Evolutionary conservation across 2,329 filamentous ascomycete species (phyloP), one percentile per base, ranked within the genome.

Genomic region (Aspergillus pseudotamarii): DNA sequence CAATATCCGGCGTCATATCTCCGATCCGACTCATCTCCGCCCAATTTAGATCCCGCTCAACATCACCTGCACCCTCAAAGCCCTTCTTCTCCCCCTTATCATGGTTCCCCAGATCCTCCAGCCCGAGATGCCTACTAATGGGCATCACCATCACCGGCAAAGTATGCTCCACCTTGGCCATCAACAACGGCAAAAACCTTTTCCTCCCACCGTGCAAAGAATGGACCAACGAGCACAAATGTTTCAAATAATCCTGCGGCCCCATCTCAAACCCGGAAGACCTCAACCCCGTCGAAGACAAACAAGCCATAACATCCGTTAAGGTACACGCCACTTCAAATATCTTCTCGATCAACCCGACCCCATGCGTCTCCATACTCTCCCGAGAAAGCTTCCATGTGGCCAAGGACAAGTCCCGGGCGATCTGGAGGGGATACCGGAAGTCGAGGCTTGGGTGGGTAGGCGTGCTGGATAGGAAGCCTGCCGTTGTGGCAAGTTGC

Each of bases 271-370:
- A 93, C 1, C 86, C 85, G 45, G 86, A 84, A 2, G 86, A 81
- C 3, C 86, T 84, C 0, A 86, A 79, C 1, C 87, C 86, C 57
- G 89, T 86, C 57, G 89, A 82, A 1, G 84, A 83, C 5, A 86
- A 83, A 69, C 82, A 86, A 10, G 89, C 84, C 60, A 96, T 87
- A 26, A 92, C 88, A 66, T 94, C 91, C 9, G 86, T 89, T 65
- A 95, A 82, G 19, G 89, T 88, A 74, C 86, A 90, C 14, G 91
- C 88, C 41, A 94, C 86, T 68, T 94, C 90, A 69, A 95, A 86
- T 14, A 96, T 80, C 74, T 94, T 94, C 73, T 94, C 91, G 64
- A 95, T 88, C 72, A 96, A 76, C 30, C 90, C 90, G 45, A 91
- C 85, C 21, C 89, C 90, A 67, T 94, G 84, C 3, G 94, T 82